Evolutionary conservation across 306 rosid species (phyloP), one percentile per base, ranked within the genome.

Genomic region (Fragaria nilgerrensis): DNA sequence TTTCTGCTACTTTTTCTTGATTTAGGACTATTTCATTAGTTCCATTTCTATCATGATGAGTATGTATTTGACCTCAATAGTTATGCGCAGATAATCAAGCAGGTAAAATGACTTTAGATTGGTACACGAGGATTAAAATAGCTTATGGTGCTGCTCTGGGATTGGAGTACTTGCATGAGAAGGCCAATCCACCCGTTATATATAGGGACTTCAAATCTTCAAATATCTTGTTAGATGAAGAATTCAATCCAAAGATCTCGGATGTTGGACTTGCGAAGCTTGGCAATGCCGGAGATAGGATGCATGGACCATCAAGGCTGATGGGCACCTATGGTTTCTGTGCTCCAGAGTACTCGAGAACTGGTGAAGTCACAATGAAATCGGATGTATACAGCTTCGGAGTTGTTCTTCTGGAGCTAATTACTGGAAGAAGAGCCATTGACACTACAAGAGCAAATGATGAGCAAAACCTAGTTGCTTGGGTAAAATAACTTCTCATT

Each of bases 301-400:
- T 47, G 69, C 79, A 84, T 34, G 83, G 81, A 10, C 88, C 98
- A 5, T 85, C 96, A 13, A 89, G 96, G 80, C 90, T 88, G 62
- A 88, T 94, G 97, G 93, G 88, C 0, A 89, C 97, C 3, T 92
- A 89, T 48, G 98, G 96, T 63, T 92, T 92, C 76, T 88, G 89
- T 75, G 97, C 97, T 70, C 97, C 98, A 1, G 98, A 94, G 81
- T 90, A 88, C 70, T 81, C 89, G 29, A 89, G 90, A 78, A 72
- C 86, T 8, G 95, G 96, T 50, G 78, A 83, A 32, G 87, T 92
- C 81, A 92, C 96, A 9, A 62, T 86, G 61, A 90, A 90, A 76
- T 94, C 98, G 1, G 98, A 94, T 84, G 92, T 92, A 0, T 94
- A 88, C 78, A 92, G 97, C 72, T 94, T 84, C 50, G 97, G 98